A percentile compares a stretch with the other conserved stretches of the same genome.
These are phyloP conservation scores for Xylaria sp. DNA, from an alignment of 2,329 filamentous ascomycete genomes.

Conservation along the genomic window DNA sequence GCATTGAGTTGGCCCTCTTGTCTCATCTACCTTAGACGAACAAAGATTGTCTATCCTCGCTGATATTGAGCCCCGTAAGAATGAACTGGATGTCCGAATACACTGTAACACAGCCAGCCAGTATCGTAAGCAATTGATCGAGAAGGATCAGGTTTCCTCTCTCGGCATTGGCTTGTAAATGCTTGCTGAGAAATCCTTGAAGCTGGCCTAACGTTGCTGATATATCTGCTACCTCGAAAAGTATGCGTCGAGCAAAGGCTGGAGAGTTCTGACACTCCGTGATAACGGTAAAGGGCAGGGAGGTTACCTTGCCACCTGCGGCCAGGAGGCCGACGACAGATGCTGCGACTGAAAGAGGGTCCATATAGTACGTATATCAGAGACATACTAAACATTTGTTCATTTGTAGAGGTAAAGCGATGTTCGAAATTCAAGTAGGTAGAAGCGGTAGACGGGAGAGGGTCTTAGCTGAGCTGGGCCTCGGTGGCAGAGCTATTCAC, in stretches of 20 bases:
- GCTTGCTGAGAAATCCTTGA: neutral
- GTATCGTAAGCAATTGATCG: neutral
- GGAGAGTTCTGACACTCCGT: neutral
- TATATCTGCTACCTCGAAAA: constrained; percentile 4
- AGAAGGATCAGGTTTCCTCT: constrained; percentile 1
- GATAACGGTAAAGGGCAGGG: neutral
- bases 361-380: neutral
- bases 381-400: no score
- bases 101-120: constrained; percentile 10
- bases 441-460: no score
- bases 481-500: neutral
- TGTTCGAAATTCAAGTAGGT: neutral
- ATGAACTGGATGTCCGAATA: constrained; percentile 7
- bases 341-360: constrained; percentile 8
- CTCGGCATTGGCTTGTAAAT: neutral
- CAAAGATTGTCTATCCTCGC: constrained; percentile 4
- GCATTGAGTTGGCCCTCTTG: neutral
- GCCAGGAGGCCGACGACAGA: constrained; percentile 4
- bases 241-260: neutral
- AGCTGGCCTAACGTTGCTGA: constrained; percentile 6
- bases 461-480: neutral
- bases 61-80: neutral
- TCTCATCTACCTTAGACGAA: constrained; percentile 1
- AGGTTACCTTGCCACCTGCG: neutral
- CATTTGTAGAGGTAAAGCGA: neutral